Conservation (phyloP, 1,284 basidiomycete genomes). For the Mycocalia duriaeana region DNA sequence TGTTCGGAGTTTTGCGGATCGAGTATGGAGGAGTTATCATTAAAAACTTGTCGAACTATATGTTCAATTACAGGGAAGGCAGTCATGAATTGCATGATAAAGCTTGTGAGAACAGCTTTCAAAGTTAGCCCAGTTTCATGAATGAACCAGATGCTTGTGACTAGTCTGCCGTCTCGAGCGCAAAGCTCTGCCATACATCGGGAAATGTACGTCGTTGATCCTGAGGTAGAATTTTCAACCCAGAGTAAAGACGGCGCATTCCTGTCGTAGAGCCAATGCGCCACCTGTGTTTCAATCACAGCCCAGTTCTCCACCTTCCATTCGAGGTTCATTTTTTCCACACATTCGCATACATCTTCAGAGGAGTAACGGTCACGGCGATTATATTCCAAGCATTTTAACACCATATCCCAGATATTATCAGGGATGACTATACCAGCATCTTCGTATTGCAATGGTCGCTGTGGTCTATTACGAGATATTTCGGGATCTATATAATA, state of each 20-base stretch:
- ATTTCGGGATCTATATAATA: too few species aligned
- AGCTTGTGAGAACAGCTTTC: background rate
- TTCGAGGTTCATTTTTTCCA: background rate
- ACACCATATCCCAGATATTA: conserved; percentile 13
- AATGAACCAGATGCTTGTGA: conserved; percentile 12
- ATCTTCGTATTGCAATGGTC: conserved; percentile 10
- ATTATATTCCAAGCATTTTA: conserved; percentile 7
- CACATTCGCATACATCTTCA: background rate
- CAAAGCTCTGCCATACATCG: conserved; percentile 13
- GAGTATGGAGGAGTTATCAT: background rate
- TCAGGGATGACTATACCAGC: conserved; percentile 10
- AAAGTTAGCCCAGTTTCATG: background rate
- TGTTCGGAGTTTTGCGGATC: background rate
- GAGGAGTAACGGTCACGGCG: background rate
- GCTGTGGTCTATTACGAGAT: too few species aligned
- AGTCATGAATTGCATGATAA: background rate
- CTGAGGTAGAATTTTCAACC: conserved; percentile 13
- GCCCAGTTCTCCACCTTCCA: background rate
- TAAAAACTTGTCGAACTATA: background rate
- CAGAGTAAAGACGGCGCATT: conserved; percentile 5
- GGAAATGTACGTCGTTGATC: conserved; percentile 10
- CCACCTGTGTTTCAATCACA: background rate
- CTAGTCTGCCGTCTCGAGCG: conserved; percentile 11
- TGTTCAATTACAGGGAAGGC: background rate
- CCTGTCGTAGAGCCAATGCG: background rate